Percentiles rank a stretch among this genome's conserved stretches.
Conservation (phyloP, 495 filamentous ascomycete genomes). For the Penicillium simplicissimum region DNA sequence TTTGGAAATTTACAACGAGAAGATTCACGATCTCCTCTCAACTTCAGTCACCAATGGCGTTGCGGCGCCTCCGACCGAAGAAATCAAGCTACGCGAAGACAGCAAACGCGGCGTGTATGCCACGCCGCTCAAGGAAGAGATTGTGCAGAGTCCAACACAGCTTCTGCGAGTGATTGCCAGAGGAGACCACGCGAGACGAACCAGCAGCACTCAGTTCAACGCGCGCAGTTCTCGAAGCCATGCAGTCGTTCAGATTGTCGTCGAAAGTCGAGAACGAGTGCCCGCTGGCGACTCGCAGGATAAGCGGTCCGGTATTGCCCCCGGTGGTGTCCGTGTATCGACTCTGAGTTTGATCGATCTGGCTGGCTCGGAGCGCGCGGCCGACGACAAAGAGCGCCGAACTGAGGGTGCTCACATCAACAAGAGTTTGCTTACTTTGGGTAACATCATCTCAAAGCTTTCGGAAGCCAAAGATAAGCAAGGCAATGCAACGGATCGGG, state of each 20-base stretch:
- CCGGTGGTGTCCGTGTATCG: constrained; percentile 92
- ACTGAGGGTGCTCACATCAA: constrained; percentile 98
- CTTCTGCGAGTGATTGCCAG: constrained; percentile 92
- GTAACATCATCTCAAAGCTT: constrained; percentile 89
- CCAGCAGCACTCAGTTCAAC: constrained; percentile 94
- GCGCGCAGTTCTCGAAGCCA: constrained; percentile 94
- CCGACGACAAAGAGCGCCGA: constrained; percentile 90
- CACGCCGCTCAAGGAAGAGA: constrained; percentile 94
- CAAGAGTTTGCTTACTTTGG: constrained; percentile 91
- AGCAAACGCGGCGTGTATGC: constrained; percentile 96
- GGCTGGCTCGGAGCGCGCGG: constrained; percentile 92
- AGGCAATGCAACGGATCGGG: constrained; percentile 70
- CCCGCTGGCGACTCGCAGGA: constrained; percentile 57
- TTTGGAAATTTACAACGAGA: constrained; percentile 98
- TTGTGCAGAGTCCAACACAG: constrained; percentile 96
- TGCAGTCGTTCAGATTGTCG: constrained; percentile 97
- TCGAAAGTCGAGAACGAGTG: constrained; percentile 89
- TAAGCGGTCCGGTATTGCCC: constrained; percentile 74
- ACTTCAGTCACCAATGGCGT: constrained; percentile 57
- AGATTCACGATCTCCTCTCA: constrained; percentile 89
- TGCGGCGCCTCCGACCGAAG: constrained; percentile 63
- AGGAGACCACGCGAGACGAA: constrained; percentile 86
- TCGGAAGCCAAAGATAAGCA: constrained; percentile 84
- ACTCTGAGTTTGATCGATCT: constrained; percentile 95
- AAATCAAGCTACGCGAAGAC: constrained; percentile 96